Conservation (phyloP, 1,284 basidiomycete species). For the Abortiporus biennis region DNA sequence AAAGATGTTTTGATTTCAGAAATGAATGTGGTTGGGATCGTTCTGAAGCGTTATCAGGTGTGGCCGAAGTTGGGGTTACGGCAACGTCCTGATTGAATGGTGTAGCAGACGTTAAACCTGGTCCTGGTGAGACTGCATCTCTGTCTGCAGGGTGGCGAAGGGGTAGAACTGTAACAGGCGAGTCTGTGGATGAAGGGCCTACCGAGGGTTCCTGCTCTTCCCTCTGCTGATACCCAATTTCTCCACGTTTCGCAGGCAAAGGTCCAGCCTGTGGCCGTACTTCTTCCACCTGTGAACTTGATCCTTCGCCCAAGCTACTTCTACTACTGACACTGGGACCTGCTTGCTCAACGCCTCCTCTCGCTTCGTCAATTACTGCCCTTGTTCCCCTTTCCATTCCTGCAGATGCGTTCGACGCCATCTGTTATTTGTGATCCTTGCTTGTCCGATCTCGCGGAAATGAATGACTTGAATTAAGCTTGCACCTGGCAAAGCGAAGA, state of each 20-base stretch:
- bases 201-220: conserved; percentile 10
- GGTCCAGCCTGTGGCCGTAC: conserved; percentile 48
- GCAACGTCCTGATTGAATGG: conserved; percentile 15
- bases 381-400: not conserved
- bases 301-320: not conserved
- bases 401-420: conserved; percentile 18
- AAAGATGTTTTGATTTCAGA: conserved; percentile 2
- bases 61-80: conserved; percentile 14
- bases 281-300: conserved; percentile 15
- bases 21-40: conserved; percentile 29
- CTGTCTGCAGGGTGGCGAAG: conserved; percentile 55
- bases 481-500: conserved; percentile 30
- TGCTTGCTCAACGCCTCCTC: not conserved
- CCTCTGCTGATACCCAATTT: conserved; percentile 46
- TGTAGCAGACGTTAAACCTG: conserved; percentile 11
- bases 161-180: conserved; percentile 19
- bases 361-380: not conserved
- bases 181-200: not conserved
- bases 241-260: conserved; percentile 57
- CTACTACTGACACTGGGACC: not conserved
- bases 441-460: conserved; percentile 7
- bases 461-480: conserved; percentile 17
- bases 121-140: conserved; percentile 22
- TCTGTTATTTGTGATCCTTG: conserved; percentile 9
- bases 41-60: conserved; percentile 15